Percentiles rank a stretch among this genome's conserved stretches.
Evolutionary conservation across 257 asterid species (phyloP).

Genomic region (Jacaranda copaia): DNA sequence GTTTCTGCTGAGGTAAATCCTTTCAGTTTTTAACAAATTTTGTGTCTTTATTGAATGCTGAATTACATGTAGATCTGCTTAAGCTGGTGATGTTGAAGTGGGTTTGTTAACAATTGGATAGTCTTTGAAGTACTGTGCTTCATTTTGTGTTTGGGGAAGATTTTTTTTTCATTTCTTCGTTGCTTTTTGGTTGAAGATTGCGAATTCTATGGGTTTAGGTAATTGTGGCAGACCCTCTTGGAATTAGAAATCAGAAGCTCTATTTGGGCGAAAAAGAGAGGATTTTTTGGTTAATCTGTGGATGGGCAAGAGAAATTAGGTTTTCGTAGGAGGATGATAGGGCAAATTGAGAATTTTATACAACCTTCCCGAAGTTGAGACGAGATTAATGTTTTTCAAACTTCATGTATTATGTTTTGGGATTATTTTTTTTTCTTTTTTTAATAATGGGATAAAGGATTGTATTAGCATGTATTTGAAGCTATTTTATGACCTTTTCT

Average conservation of each 20-base stretch:
- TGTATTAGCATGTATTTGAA: not conserved
- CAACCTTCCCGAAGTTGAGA: not conserved
- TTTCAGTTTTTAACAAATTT: not conserved
- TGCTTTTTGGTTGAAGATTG: not conserved
- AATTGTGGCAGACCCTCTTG: not conserved
- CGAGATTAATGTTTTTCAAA: not conserved
- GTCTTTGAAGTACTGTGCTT: constrained; percentile 10
- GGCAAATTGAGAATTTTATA: not conserved
- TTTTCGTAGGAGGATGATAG: not conserved
- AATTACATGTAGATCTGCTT: constrained; percentile 33
- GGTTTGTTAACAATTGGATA: not conserved
- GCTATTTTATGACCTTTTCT: not conserved
- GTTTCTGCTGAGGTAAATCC: not conserved
- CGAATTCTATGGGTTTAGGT: constrained; percentile 9
- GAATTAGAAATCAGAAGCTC: constrained; percentile 9
- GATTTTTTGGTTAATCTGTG: not conserved
- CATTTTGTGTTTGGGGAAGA: constrained; percentile 1
- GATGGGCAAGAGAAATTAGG: not conserved
- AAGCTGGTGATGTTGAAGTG: not conserved
- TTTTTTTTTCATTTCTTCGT: not conserved
- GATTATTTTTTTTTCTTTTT: not conserved
- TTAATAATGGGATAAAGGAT: not conserved
- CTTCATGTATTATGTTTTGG: not conserved
- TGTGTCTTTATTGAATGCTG: constrained; percentile 4
- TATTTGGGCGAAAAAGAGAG: not conserved